Base-by-base conservation (phyloP, 768 basidiomycete species). In the Artomyces pyxidatus region DNA sequence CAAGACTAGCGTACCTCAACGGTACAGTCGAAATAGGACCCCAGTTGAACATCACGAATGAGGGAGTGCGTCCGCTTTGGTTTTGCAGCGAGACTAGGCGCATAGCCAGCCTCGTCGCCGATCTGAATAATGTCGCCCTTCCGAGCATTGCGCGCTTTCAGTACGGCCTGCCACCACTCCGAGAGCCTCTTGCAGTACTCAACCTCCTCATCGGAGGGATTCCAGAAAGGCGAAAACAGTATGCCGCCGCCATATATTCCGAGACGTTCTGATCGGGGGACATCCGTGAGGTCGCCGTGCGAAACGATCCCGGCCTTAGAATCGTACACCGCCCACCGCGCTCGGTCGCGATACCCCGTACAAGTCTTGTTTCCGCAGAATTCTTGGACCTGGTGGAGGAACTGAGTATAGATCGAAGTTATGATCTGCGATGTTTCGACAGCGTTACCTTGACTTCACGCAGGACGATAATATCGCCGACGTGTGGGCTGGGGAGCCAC, bases 1-100 rank as follows among this genome's bases (percentile, higher is more conserved):
- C n/a, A n/a, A n/a, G 16, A 7, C 10, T 6, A n/a, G n/a, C 47
- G 16, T 19, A 55, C 56, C 53, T 57, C 54, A 4, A 80, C 69
- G 0, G 78, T 81, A 42, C 81, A 83, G 47, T 83, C 71, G 59
- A 84, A 83, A 38, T 81, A 75, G 16, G 68, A 69, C 47, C 82
- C 66, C 14, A 81, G 61, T 23, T 69, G 64, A 53, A 81, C 80
- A 37, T 63, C 59, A 39, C 74, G 69, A n/a, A n/a, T n/a, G n/a
- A n/a, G n/a, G n/a, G n/a, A n/a, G 29, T 21, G 16, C 6, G 17
- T 12, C 28, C 44, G 37, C 30, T 22, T 40, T 30, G 42, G 41
- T 28, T n/a, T 9, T 11, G 50, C n/a, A 12, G 26, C n/a, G 21
- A 46, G 11, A 12, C 37, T 28, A n/a, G n/a, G n/a, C n/a, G n/a